phyloP scores from a whole-genome alignment of 2,329 filamentous ascomycete species.

The Ilyonectria destructans region DNA sequence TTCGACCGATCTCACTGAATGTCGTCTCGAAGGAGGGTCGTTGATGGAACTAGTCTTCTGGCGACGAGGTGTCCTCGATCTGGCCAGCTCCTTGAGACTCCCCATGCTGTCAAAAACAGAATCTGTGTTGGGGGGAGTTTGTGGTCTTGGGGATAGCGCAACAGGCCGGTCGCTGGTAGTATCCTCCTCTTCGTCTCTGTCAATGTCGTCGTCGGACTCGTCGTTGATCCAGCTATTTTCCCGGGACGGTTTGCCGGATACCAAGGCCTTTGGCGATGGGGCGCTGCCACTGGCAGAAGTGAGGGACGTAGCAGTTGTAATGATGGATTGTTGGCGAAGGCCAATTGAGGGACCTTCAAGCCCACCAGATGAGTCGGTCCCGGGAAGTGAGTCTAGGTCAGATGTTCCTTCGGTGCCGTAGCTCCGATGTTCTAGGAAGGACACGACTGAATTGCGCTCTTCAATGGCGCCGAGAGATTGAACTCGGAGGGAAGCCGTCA shows the following conservation, averaged over 20 bases:
- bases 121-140: slow-evolving; percentile 47
- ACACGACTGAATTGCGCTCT: slow-evolving; percentile 56
- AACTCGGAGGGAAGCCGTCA: slow-evolving; percentile 50
- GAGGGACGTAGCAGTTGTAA: slow-evolving; percentile 57
- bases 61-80: slow-evolving; percentile 12
- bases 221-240: slow-evolving; percentile 58
- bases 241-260: slow-evolving; percentile 38
- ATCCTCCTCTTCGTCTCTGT: slow-evolving; percentile 28
- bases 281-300: slow-evolving; percentile 50
- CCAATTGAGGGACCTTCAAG: slow-evolving; percentile 54
- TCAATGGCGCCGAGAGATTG: slow-evolving; percentile 56
- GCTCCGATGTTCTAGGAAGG: slow-evolving; percentile 51
- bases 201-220: slow-evolving; percentile 52
- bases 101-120: slow-evolving; percentile 34
- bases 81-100: slow-evolving; percentile 31
- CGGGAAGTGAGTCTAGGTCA: slow-evolving; percentile 54
- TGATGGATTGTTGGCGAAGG: slow-evolving; percentile 54
- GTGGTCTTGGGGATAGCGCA: slow-evolving; percentile 52
- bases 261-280: slow-evolving; percentile 46
- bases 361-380: slow-evolving; percentile 52
- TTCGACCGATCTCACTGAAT: slow-evolving; percentile 39
- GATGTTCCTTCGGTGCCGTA: slow-evolving; percentile 49
- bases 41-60: slow-evolving; percentile 1
- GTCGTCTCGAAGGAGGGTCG: slow-evolving; percentile 25
- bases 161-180: slow-evolving; percentile 29